Evolutionary conservation across 2,329 filamentous ascomycete genomes (phyloP).

Genomic region (Metarhizium sp.): DNA sequence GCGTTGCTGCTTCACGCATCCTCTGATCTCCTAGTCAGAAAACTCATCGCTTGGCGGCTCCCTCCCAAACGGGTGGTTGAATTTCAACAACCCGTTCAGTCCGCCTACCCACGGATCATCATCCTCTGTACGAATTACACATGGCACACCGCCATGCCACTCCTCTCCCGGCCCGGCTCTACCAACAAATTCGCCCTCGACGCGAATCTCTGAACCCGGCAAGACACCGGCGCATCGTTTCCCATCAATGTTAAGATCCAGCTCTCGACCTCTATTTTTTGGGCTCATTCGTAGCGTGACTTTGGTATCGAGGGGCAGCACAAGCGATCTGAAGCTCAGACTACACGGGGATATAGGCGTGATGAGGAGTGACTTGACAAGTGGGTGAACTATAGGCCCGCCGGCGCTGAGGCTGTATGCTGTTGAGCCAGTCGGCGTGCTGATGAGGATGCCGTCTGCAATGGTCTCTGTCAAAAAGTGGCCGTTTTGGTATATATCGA

Average conservation of each 20-base stretch:
- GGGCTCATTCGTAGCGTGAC: conserved; percentile 75
- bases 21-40: conserved; percentile 12
- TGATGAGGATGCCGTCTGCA: conserved; percentile 89
- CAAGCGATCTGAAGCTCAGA: conserved; percentile 82
- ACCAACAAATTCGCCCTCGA: conserved; percentile 76
- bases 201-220: conserved; percentile 75
- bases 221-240: conserved; percentile 57
- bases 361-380: conserved; percentile 79
- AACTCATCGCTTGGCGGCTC: conserved; percentile 22
- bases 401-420: conserved; percentile 92
- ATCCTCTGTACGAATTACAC: conserved; percentile 66
- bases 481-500: conserved; percentile 84
- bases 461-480: conserved; percentile 89
- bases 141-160: conserved; percentile 77
- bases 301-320: conserved; percentile 77
- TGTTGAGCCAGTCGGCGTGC: conserved; percentile 88
- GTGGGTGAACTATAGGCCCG: conserved; percentile 86
- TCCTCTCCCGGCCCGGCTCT: conserved; percentile 29
- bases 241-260: conserved; percentile 74
- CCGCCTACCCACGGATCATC: conserved; percentile 97
- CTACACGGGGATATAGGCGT: conserved; percentile 92
- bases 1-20: neutral
- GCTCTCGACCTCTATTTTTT: conserved; percentile 65
- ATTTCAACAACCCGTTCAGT: conserved; percentile 86
- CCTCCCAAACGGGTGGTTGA: conserved; percentile 87